Evolutionary conservation across 306 rosid species (phyloP), one percentile per base, ranked within the genome.

Genomic region (Prunus campanulata): DNA sequence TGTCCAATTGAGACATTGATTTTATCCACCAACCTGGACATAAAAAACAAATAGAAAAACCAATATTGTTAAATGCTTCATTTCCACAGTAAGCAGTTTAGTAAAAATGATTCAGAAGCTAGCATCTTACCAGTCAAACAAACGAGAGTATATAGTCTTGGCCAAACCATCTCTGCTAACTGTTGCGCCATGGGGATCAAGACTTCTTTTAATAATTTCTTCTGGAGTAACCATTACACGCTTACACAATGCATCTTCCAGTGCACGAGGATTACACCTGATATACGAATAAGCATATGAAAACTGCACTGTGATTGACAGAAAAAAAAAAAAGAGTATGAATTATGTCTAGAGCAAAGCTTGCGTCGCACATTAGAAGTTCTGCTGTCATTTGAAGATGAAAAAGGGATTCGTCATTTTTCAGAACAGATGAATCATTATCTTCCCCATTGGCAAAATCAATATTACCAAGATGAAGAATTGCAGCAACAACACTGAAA

Each of bases 131-230:
- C 98, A 94, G 82, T 90, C 92, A 87, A 91, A 94, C 77, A 94
- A 84, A 70, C 87, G 93, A 70, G 90, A 91, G 80, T 94, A 94
- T 83, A 94, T 78, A 27, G 96, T 90, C 85, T 90, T 94, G 32
- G 98, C 98, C 81, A 94, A 87, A 63, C 97, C 94, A 82, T 94
- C 98, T 82, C 98, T 82, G 81, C 94, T 91, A 74, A 89, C 86
- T 81, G 90, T 50, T 49, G 98, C 90, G 39, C 85, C 96, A 78
- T 35, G 67, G 74, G 98, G 89, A 78, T 94, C 98, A 77, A 91
- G 96, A 83, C 94, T 87, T 85, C 87, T 87, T 82, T 79, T 83
- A 27, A 94, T 94, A 84, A 91, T 78, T 81, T 91, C 98, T 78
- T 94, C 98, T 14, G 96, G 98, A 67, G 96, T 94, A 77, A 91